Percentiles rank a stretch among this genome's conserved stretches.
Conservation (phyloP, 768 basidiomycete species). For the Strobilomyces dryophilus region DNA sequence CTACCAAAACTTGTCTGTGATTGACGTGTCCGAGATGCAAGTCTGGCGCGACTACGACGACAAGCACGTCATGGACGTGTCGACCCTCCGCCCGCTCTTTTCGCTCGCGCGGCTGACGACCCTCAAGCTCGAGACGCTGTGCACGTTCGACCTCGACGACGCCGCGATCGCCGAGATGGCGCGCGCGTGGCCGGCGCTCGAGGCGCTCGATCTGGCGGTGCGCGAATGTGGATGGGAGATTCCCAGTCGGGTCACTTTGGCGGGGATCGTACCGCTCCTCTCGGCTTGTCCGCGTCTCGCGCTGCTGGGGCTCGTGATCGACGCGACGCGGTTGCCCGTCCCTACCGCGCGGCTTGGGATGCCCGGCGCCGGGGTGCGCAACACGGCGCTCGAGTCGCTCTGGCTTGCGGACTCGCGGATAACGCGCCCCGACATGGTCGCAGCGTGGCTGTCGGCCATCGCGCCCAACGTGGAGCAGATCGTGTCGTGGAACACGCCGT, state of each 20-base stretch:
- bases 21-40: conserved; percentile 30
- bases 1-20: conserved; percentile 22
- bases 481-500: conserved; percentile 28
- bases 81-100: conserved; percentile 24
- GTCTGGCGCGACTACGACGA: conserved; percentile 28
- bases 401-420: conserved; percentile 28
- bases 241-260: conserved; percentile 24
- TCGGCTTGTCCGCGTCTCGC: conserved; percentile 21
- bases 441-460: conserved; percentile 26
- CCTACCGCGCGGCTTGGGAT: neutral
- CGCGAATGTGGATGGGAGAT: conserved; percentile 31
- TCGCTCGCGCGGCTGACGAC: conserved; percentile 18
- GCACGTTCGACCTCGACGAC: conserved; percentile 25
- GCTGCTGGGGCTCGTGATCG: conserved; percentile 27
- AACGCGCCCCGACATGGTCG: conserved; percentile 25
- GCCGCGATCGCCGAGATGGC: conserved; percentile 23
- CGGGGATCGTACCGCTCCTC: conserved; percentile 21
- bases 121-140: conserved; percentile 27
- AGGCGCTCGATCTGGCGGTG: conserved; percentile 25
- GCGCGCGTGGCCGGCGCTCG: conserved; percentile 25
- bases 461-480: conserved; percentile 29
- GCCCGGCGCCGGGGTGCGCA: conserved; percentile 20
- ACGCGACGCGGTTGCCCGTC: conserved; percentile 21
- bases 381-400: conserved; percentile 24
- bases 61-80: conserved; percentile 27